Evolutionary conservation across 2,329 filamentous ascomycete genomes (phyloP).

Genomic region (Fusarium subtropicale): DNA sequence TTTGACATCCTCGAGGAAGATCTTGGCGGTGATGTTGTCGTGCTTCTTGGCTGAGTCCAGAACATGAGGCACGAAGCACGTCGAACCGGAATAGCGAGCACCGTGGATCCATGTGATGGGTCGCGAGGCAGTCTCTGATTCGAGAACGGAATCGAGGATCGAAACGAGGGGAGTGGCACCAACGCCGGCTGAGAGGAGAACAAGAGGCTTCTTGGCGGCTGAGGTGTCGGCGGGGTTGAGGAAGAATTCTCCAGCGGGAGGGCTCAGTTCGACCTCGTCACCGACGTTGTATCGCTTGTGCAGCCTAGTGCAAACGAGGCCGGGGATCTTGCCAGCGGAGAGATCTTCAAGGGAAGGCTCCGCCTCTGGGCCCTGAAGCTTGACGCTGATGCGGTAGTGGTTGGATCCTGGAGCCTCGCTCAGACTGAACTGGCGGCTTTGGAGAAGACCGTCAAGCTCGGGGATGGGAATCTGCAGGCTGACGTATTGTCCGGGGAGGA

Average conservation of each 20-base stretch:
- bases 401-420: constrained; percentile 68
- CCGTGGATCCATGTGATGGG: constrained; percentile 74
- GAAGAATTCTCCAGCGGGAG: constrained; percentile 71
- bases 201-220: constrained; percentile 64
- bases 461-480: constrained; percentile 72
- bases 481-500: constrained; percentile 79
- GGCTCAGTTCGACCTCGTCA: constrained; percentile 65
- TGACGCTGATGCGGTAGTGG: constrained; percentile 80
- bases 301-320: constrained; percentile 65
- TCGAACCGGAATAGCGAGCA: constrained; percentile 61
- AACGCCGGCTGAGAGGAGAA: constrained; percentile 75
- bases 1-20: constrained; percentile 68
- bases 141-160: constrained; percentile 69
- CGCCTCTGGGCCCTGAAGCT: constrained; percentile 65
- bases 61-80: constrained; percentile 69
- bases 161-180: constrained; percentile 74
- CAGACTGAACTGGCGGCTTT: constrained; percentile 81
- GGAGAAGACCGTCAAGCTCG: constrained; percentile 67
- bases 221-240: constrained; percentile 60
- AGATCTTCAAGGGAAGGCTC: constrained; percentile 49
- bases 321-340: constrained; percentile 53
- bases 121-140: constrained; percentile 49
- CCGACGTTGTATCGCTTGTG: constrained; percentile 62
- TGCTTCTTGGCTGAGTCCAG: constrained; percentile 55
- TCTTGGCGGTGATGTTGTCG: constrained; percentile 54